Conservation (phyloP, 805 yeast species). For the Wickerhamomyces ciferrii region DNA sequence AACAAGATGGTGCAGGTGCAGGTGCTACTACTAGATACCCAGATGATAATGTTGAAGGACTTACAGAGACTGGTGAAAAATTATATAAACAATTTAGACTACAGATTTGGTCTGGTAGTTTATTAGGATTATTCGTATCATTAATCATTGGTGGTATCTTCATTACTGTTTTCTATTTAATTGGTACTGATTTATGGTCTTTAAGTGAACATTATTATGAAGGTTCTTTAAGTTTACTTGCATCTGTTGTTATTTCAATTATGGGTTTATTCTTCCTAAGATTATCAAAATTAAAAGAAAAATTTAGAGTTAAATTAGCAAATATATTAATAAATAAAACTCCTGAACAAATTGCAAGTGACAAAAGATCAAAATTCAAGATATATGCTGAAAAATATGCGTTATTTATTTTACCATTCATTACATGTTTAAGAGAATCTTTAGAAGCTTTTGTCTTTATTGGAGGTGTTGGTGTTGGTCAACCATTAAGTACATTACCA, state of each 20-base stretch:
- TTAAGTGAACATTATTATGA: slow-evolving; percentile 88
- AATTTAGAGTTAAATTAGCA: slow-evolving; percentile 67
- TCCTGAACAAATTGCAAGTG: slow-evolving; percentile 21
- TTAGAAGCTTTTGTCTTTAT: slow-evolving; percentile 87
- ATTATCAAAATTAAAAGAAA: slow-evolving; percentile 74
- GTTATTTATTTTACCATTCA: slow-evolving; percentile 71
- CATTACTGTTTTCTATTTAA: slow-evolving; percentile 61
- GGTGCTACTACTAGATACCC: too few species aligned
- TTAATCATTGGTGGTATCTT: slow-evolving; percentile 68
- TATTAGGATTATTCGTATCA: slow-evolving; percentile 65
- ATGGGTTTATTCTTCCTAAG: slow-evolving; percentile 86
- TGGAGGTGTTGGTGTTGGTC: slow-evolving; percentile 81
- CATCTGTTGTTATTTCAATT: slow-evolving; percentile 71
- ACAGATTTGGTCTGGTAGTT: slow-evolving; percentile 83
- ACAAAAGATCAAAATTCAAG: slow-evolving; percentile 21
- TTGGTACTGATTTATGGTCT: slow-evolving; percentile 86
- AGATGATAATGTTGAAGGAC: slow-evolving; percentile 8
- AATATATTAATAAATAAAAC: slow-evolving; percentile 25
- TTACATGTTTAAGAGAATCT: slow-evolving; percentile 86
- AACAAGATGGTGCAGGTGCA: not conserved
- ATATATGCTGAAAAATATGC: slow-evolving; percentile 55
- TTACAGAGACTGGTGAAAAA: slow-evolving; percentile 21
- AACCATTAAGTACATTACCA: slow-evolving; percentile 61
- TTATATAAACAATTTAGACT: slow-evolving; percentile 42
- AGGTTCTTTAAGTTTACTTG: slow-evolving; percentile 72